Evolutionary conservation across 2,329 filamentous ascomycete genomes (phyloP).

Genomic region (Cyclaneusma minus): DNA sequence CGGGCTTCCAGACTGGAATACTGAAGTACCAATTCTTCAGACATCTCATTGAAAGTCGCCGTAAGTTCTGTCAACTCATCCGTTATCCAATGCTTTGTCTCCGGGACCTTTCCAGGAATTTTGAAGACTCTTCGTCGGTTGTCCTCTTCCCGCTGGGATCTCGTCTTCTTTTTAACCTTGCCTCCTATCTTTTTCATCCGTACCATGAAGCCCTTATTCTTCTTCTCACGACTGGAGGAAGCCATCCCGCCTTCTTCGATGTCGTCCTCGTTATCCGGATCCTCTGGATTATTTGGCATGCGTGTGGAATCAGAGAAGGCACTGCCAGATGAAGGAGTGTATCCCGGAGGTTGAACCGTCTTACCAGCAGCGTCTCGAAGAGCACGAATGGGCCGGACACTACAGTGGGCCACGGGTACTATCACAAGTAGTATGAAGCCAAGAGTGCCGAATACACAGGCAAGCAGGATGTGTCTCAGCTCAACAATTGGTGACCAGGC

Average conservation of each 20-base stretch:
- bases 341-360: slow-evolving; percentile 33
- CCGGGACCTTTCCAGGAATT: slow-evolving; percentile 70
- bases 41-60: slow-evolving; percentile 84
- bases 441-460: slow-evolving; percentile 71
- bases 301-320: too few relatives aligned
- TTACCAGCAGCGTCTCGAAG: slow-evolving; percentile 62
- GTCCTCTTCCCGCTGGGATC: slow-evolving; percentile 25
- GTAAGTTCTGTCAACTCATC: slow-evolving; percentile 79
- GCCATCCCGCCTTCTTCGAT: slow-evolving; percentile 7
- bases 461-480: slow-evolving; percentile 66
- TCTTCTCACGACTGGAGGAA: slow-evolving; percentile 17
- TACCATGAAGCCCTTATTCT: slow-evolving; percentile 16
- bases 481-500: slow-evolving; percentile 61
- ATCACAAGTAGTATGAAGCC: slow-evolving; percentile 58
- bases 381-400: slow-evolving; percentile 64
- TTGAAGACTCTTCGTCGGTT: slow-evolving; percentile 41
- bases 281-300: too few relatives aligned
- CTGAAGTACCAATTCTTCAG: slow-evolving; percentile 74
- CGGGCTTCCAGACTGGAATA: slow-evolving; percentile 75
- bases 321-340: too few relatives aligned
- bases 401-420: slow-evolving; percentile 67
- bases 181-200: slow-evolving; percentile 11
- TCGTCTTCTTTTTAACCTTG: slow-evolving; percentile 12
- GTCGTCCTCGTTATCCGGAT: slow-evolving; percentile 12
- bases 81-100: slow-evolving; percentile 58